Conservation (phyloP, 164 flowering plant species). For the Echeveria elegans region DNA sequence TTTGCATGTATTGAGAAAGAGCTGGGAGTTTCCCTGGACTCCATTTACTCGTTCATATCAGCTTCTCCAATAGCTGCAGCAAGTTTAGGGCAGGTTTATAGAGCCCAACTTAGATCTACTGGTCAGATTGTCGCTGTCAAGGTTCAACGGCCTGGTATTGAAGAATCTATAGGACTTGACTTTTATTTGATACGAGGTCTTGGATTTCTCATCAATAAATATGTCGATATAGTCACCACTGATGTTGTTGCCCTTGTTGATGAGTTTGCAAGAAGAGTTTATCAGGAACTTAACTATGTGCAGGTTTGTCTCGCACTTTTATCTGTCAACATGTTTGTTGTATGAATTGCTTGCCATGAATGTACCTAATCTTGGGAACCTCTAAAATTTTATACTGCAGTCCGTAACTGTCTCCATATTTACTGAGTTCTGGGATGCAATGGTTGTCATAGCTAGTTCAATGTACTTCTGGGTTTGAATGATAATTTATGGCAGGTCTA, state of each 20-base stretch:
- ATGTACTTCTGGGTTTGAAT: constrained; percentile 29
- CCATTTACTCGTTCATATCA: constrained; percentile 69
- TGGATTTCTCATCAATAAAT: constrained; percentile 69
- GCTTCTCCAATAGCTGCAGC: constrained; percentile 97
- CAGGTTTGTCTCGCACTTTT: constrained; percentile 50
- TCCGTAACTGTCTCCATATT: not conserved
- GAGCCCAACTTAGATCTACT: constrained; percentile 71
- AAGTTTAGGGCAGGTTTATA: constrained; percentile 95
- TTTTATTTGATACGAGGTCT: constrained; percentile 77
- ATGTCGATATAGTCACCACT: constrained; percentile 65
- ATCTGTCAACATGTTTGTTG: not conserved
- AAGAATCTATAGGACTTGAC: constrained; percentile 87
- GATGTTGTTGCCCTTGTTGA: constrained; percentile 92
- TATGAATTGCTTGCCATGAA: not conserved
- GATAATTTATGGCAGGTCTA: constrained; percentile 50
- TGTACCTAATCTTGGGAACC: not conserved
- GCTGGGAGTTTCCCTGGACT: constrained; percentile 61
- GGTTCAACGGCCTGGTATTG: constrained; percentile 92
- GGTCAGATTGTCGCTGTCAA: constrained; percentile 88
- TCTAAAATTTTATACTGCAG: not conserved
- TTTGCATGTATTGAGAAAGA: constrained; percentile 85
- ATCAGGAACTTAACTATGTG: constrained; percentile 93
- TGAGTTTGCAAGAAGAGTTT: constrained; percentile 93
- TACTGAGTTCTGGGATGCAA: not conserved
- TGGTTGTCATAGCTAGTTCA: constrained; percentile 5